Base-by-base conservation (phyloP, 495 filamentous ascomycete genomes). In the Aspergillus wentii region DNA sequence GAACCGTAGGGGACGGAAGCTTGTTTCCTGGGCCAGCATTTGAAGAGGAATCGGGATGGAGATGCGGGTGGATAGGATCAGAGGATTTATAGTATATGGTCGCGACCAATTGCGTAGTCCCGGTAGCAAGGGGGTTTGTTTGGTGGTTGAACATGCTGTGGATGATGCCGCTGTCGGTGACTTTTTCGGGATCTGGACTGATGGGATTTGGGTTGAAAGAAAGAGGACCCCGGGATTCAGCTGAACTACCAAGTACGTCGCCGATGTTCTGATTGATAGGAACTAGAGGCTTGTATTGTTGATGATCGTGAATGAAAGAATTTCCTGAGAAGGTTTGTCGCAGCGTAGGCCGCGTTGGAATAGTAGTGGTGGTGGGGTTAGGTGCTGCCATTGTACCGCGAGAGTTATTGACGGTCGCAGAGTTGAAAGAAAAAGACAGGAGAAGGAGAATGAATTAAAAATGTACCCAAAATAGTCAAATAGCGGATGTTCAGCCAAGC, bases 291-390 rank as follows among this genome's bases (percentile, higher is more conserved):
- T 82, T 83, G 48, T 87, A 87, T 44, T 87, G 83, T 51, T 85
- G 81, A 43, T 85, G 81, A 39, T 85, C 82, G 33, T 78, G 69
- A 23, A 87, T 71, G 58, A 82, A 85, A 22, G 82, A 85, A 48
- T 72, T 73, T 61, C 78, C 82, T 39, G 79, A 75, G 69, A 85
- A 71, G 15, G 41, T 68, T 36, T 66, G 61, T 42, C 61, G 63
- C 21, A 72, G 56, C 8, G 58, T 53, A 9, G 68, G 68, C 33
- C 68, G 64, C 33, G 48, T 35, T 14, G 57, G 59, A 43, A 59
- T 57, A 34, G 59, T 38, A 17, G 14, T 31, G 19, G 6, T 18
- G n/a, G 43, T 35, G 42, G 53, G 33, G 44, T 51, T 60, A 29
- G 56, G 36, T 1, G 59, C 39, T 23, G 47, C 56, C 63, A 68